phyloP scores from a whole-genome alignment of 805 yeast genomes.

The Spencermartinsiella europaea region DNA sequence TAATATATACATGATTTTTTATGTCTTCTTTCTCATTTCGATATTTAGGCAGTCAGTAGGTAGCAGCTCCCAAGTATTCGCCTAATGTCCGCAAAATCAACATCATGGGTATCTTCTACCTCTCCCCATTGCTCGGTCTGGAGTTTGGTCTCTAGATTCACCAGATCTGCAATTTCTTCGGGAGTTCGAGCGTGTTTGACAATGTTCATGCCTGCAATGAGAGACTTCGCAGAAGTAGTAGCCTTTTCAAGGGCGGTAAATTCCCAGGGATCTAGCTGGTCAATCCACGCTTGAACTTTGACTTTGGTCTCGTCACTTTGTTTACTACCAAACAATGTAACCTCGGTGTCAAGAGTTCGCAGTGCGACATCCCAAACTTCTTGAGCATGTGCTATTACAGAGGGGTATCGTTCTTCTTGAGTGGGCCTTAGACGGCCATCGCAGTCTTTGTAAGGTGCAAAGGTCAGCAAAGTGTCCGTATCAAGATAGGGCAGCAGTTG shows the following conservation, averaged over 20 bases:
- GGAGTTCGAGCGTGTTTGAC: conserved; percentile 42
- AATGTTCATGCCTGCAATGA: conserved; percentile 71
- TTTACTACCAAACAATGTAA: conserved; percentile 72
- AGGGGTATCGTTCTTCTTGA: conserved; percentile 75
- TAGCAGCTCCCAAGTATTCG: conserved; percentile 80
- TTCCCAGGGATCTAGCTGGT: conserved; percentile 62
- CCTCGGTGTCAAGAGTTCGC: conserved; percentile 69
- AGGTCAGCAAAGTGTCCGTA: conserved; percentile 87
- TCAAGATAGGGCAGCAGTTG: conserved; percentile 78
- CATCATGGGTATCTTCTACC: conserved; percentile 98
- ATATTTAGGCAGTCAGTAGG: conserved; percentile 33
- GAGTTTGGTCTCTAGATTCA: conserved; percentile 72
- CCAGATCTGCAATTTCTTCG: conserved; percentile 70
- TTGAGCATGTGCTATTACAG: conserved; percentile 66
- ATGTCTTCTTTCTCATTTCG: conserved; percentile 21
- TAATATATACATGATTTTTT: conserved; percentile 1
- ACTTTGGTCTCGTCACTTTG: conserved; percentile 58
- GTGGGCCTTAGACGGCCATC: conserved; percentile 74
- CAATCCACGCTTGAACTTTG: conserved; percentile 62
- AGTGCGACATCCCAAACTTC: conserved; percentile 47
- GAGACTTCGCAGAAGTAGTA: conserved; percentile 79
- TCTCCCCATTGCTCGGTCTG: conserved; percentile 97
- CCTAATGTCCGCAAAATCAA: conserved; percentile 84
- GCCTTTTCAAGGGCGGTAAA: conserved; percentile 86
- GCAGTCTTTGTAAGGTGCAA: conserved; percentile 74